phyloP scores from a whole-genome alignment of 495 filamentous ascomycete species.

The Xylaria curta region DNA sequence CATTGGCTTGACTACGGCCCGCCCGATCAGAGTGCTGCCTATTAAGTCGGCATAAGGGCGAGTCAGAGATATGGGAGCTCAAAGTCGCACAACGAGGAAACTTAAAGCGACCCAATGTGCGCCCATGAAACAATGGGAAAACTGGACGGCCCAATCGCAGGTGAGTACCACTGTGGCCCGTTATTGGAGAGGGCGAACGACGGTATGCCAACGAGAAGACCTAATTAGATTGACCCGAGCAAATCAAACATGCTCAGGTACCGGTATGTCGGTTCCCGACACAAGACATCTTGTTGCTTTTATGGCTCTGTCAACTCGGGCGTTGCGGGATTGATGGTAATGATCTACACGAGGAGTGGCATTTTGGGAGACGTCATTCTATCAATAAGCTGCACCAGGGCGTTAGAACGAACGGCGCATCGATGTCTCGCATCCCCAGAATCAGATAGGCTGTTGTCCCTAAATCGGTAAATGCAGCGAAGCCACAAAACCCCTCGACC shows the following conservation, averaged over 20 bases:
- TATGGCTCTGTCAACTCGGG: slow-evolving; percentile 17
- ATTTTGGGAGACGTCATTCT: not conserved
- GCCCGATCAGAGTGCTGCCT: slow-evolving; percentile 23
- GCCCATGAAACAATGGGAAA: not conserved
- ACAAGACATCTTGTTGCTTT: not conserved
- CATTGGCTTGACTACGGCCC: not conserved
- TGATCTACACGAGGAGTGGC: not conserved
- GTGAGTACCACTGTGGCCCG: not conserved
- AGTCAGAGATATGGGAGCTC: slow-evolving; percentile 12
- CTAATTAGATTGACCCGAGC: not conserved
- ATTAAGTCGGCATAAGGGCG: not conserved
- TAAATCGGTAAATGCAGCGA: slow-evolving; percentile 8
- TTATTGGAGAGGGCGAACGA: slow-evolving; percentile 2
- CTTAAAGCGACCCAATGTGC: not conserved
- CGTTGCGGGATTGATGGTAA: not conserved
- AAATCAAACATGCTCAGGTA: not conserved
- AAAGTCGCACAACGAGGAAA: slow-evolving; percentile 1
- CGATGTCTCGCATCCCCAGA: slow-evolving; percentile 23
- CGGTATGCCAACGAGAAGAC: not conserved
- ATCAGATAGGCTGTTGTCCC: not conserved
- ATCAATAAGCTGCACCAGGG: not conserved
- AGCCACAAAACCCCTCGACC: slow-evolving; percentile 18
- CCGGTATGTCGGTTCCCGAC: slow-evolving; percentile 3
- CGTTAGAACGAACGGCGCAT: not conserved
- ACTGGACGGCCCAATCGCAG: slow-evolving; percentile 5